phyloP scores from a whole-genome alignment of 1,284 basidiomycete genomes.

The Phellopilus nigrolimitatus region DNA sequence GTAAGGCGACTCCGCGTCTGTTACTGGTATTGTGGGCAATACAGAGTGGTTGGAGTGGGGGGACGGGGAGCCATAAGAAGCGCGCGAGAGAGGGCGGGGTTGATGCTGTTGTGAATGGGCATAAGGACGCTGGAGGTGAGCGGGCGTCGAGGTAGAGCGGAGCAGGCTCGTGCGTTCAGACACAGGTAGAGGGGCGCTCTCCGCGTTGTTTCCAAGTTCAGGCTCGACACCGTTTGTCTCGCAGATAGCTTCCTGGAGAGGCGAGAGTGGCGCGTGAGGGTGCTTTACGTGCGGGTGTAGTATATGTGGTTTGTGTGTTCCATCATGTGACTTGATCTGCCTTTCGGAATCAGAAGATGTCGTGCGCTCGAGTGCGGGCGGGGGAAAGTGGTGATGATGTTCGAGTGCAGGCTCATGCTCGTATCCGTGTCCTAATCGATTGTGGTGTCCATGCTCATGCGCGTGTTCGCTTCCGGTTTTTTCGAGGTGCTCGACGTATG shows the following conservation, averaged over 20 bases:
- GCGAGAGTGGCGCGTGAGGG: not conserved
- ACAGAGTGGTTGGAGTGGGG: too few relatives aligned
- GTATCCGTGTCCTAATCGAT: conserved; percentile 3
- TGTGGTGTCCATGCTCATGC: conserved; percentile 15
- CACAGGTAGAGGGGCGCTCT: not conserved
- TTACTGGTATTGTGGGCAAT: too few relatives aligned
- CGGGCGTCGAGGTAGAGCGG: not conserved
- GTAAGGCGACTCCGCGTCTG: conserved; percentile 15
- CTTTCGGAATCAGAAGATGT: too few relatives aligned
- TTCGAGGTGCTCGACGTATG: conserved; percentile 58
- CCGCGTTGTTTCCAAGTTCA: too few relatives aligned
- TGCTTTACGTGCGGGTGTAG: not conserved
- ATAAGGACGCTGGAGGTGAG: not conserved
- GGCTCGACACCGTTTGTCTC: conserved; percentile 12
- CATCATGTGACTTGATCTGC: conserved; percentile 16
- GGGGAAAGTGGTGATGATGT: too few relatives aligned
- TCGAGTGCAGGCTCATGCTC: conserved; percentile 15
- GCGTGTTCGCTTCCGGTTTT: conserved; percentile 6
- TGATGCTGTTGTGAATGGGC: not conserved
- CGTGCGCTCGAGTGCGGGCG: too few relatives aligned
- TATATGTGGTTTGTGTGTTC: conserved; percentile 1
- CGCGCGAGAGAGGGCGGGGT: not conserved
- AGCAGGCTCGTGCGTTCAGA: conserved; percentile 7
- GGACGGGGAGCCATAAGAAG: not conserved
- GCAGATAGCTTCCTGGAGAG: too few relatives aligned